Conservation (phyloP, 805 yeast species). For the Grigorovia transvaalensis region DNA sequence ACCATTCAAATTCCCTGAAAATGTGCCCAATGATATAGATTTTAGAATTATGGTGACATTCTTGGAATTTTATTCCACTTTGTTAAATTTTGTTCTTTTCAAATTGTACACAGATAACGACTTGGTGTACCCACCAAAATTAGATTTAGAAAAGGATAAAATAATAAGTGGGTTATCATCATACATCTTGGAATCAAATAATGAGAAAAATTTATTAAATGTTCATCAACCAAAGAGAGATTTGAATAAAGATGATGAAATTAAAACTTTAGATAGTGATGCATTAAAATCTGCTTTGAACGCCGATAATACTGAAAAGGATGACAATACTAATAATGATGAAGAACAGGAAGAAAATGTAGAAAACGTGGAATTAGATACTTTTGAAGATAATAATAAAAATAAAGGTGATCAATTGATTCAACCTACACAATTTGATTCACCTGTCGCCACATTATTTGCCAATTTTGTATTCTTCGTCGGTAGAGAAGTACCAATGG, state of each 20-base stretch:
- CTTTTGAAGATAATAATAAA: slow-evolving; percentile 54
- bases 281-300: slow-evolving; percentile 47
- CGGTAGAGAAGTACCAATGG: slow-evolving; percentile 93
- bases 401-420: slow-evolving; percentile 54
- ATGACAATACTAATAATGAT: slow-evolving; percentile 29
- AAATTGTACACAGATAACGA: slow-evolving; percentile 78
- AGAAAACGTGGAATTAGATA: slow-evolving; percentile 50
- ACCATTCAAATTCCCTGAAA: slow-evolving; percentile 94
- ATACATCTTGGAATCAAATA: slow-evolving; percentile 55
- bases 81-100: slow-evolving; percentile 77
- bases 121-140: slow-evolving; percentile 83
- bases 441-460: slow-evolving; percentile 57
- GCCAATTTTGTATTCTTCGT: slow-evolving; percentile 69
- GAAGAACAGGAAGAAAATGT: slow-evolving; percentile 23
- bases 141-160: slow-evolving; percentile 60
- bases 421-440: slow-evolving; percentile 57
- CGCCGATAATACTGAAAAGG: slow-evolving; percentile 30
- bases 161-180: slow-evolving; percentile 86
- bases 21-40: slow-evolving; percentile 88
- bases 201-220: slow-evolving; percentile 22
- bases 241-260: slow-evolving; percentile 14
- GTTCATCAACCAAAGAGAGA: slow-evolving; percentile 7
- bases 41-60: slow-evolving; percentile 95
- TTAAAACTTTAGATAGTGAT: slow-evolving; percentile 27
- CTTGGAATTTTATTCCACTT: slow-evolving; percentile 88